phyloP scores from a whole-genome alignment of 495 filamentous ascomycete genomes.

The Apodospora peruviana region DNA sequence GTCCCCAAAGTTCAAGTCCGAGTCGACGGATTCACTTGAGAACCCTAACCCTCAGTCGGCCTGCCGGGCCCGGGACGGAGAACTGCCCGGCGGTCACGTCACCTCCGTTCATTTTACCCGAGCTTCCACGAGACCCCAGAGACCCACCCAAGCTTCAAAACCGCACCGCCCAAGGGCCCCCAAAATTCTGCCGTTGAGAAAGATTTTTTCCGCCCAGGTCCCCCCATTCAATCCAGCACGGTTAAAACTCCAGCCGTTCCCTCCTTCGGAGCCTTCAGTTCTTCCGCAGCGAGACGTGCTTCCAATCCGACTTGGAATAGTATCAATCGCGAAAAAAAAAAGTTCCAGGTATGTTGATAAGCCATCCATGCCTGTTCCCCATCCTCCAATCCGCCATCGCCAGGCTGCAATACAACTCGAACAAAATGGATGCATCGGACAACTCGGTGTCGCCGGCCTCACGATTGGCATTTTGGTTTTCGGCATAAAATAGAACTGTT shows the following conservation, averaged over 20 bases:
- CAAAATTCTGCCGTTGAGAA: conserved; percentile 3
- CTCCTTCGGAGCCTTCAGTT: conserved; percentile 29
- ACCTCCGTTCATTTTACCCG: not conserved
- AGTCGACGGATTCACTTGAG: too few relatives aligned
- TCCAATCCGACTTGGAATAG: conserved; percentile 26
- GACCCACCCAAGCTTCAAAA: too few relatives aligned
- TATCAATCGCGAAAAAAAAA: conserved; percentile 16
- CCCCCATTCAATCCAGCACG: conserved; percentile 16
- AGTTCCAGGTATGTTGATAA: conserved; percentile 24
- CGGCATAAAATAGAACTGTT: not conserved
- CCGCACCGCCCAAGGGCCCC: not conserved
- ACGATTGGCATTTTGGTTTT: too few relatives aligned
- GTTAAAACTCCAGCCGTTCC: conserved; percentile 33
- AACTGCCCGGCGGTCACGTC: not conserved
- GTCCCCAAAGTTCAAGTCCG: too few relatives aligned
- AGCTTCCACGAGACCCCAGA: too few relatives aligned
- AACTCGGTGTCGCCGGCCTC: not conserved
- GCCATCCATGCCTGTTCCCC: conserved; percentile 1
- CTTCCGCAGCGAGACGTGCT: conserved; percentile 30
- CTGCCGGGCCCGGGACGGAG: too few relatives aligned
- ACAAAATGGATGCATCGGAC: not conserved
- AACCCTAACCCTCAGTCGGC: too few relatives aligned
- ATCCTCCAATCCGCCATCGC: not conserved
- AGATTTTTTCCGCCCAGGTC: conserved; percentile 14
- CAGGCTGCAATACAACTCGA: conserved; percentile 1